Evolutionary conservation across 495 filamentous ascomycete genomes (phyloP).

Genomic region (Choiromyces venosus): DNA sequence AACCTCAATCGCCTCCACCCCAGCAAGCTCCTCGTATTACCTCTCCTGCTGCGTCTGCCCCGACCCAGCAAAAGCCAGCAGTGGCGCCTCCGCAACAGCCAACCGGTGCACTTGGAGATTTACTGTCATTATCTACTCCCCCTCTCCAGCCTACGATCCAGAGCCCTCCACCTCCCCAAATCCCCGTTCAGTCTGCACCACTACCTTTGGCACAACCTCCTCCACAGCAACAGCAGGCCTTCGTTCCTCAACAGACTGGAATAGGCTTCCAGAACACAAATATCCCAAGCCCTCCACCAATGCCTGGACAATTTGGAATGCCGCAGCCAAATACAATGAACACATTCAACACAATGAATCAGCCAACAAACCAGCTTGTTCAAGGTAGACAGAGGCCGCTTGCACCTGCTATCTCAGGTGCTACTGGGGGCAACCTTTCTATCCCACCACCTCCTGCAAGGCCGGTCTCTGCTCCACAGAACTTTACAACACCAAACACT

Average conservation of each 20-base stretch:
- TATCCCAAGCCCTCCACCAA: conserved; percentile 51
- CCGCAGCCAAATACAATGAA: conserved; percentile 40
- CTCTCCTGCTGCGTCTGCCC: conserved; percentile 44
- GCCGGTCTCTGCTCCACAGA: conserved; percentile 83
- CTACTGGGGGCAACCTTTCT: conserved; percentile 56
- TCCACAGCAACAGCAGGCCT: conserved; percentile 52
- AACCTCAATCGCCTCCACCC: conserved; percentile 42
- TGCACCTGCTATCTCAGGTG: conserved; percentile 55
- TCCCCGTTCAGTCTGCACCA: conserved; percentile 46
- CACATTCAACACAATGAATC: conserved; percentile 21
- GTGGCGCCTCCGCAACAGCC: conserved; percentile 47
- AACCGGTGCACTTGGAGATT: conserved; percentile 68
- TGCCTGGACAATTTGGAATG: conserved; percentile 46
- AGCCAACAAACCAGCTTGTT: conserved; percentile 27
- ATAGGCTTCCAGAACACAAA: conserved; percentile 48
- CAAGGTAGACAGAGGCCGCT: conserved; percentile 51
- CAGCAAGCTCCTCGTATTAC: conserved; percentile 42
- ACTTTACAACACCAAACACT: conserved; percentile 58
- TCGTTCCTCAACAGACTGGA: conserved; percentile 28
- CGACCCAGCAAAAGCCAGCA: conserved; percentile 31
- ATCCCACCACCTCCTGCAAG: conserved; percentile 77
- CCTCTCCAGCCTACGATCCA: conserved; percentile 69
- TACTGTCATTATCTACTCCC: conserved; percentile 64
- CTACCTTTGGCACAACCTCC: conserved; percentile 45
- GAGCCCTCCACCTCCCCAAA: conserved; percentile 48